Evolutionary conservation across 441 rosid genomes (phyloP).

Genomic region (Theobroma grandiflorum): DNA sequence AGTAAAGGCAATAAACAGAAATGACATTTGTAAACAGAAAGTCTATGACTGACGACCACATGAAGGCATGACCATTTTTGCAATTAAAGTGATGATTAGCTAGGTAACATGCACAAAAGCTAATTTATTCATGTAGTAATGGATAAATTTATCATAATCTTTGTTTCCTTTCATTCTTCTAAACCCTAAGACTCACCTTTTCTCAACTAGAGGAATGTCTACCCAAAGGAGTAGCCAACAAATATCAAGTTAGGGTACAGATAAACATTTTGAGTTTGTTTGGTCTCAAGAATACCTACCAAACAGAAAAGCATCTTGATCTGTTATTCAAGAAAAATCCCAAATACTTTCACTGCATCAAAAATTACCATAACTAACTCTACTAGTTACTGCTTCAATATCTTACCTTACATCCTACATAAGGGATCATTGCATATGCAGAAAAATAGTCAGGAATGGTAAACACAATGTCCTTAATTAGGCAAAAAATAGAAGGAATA

Average conservation of each 20-base stretch:
- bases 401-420: background rate
- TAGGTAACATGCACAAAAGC: background rate
- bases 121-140: background rate
- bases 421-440: background rate
- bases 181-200: background rate
- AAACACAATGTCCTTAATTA: background rate
- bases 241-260: background rate
- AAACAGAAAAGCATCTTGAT: conserved; percentile 14
- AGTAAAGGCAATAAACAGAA: background rate
- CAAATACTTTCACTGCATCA: background rate
- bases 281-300: background rate
- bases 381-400: background rate
- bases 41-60: background rate
- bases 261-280: background rate
- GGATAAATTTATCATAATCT: conserved; percentile 4
- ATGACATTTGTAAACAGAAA: conserved; percentile 9
- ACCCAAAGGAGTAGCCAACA: conserved; percentile 5
- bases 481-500: conserved; percentile 3
- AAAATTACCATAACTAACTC: background rate
- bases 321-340: background rate
- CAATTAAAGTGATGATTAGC: background rate
- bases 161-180: background rate
- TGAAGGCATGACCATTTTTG: conserved; percentile 9
- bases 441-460: background rate
- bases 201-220: background rate